A percentile compares a stretch with the other conserved stretches of the same genome.
phyloP scores from a whole-genome alignment of 1,284 basidiomycete species.

The Moesziomyces antarcticus region DNA sequence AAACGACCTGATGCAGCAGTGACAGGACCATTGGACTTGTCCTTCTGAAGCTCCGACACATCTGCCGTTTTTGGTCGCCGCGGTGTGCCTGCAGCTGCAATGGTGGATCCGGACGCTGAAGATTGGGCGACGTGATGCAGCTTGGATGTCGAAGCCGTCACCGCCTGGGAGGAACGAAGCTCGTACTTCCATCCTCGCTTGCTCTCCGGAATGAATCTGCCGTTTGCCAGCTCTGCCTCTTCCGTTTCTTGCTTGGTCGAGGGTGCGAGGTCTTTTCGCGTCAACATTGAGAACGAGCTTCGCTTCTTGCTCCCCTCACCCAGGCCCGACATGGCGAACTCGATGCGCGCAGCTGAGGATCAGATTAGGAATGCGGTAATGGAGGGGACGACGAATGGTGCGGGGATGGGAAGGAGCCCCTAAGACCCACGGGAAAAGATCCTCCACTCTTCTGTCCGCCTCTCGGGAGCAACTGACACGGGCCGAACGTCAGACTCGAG shows the following conservation, averaged over 20 bases:
- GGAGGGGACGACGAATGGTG: neutral
- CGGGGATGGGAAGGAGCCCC: too few relatives aligned
- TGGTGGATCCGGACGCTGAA: neutral
- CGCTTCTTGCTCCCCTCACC: slow-evolving; percentile 32
- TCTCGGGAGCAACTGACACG: too few relatives aligned
- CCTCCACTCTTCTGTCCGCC: too few relatives aligned
- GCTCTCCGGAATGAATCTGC: slow-evolving; percentile 37
- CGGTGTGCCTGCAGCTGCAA: neutral
- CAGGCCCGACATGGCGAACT: slow-evolving; percentile 9
- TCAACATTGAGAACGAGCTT: slow-evolving; percentile 26
- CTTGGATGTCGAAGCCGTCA: slow-evolving; percentile 2
- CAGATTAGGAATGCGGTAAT: neutral
- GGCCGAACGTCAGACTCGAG: too few relatives aligned
- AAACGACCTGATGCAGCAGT: neutral
- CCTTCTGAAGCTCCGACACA: neutral
- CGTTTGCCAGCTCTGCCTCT: slow-evolving; percentile 16
- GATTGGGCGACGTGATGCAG: neutral
- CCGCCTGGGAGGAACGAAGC: slow-evolving; percentile 1
- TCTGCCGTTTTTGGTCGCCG: neutral
- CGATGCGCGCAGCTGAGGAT: neutral
- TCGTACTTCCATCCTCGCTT: slow-evolving; percentile 41
- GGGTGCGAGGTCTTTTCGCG: slow-evolving; percentile 3
- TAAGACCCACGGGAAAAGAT: too few relatives aligned
- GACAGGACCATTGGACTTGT: neutral
- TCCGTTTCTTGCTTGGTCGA: slow-evolving; percentile 1